Conservation (phyloP, 2,329 filamentous ascomycete genomes). For the Celoporthe dispersa region DNA sequence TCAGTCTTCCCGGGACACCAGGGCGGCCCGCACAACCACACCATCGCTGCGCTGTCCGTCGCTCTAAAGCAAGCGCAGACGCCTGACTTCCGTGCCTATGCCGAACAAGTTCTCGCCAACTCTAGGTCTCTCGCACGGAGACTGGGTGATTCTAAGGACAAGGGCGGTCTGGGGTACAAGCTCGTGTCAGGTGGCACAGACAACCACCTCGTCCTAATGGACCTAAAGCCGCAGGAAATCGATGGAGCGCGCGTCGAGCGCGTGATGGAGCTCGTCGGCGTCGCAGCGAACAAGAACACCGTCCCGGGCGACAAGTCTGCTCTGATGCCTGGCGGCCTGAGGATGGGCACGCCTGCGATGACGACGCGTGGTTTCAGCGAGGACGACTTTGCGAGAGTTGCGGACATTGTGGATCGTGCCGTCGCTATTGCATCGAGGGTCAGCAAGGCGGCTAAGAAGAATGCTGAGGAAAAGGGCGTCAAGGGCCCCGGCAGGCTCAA, state of each 20-base stretch:
- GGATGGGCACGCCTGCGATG: conserved; percentile 97
- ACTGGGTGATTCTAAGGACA: conserved; percentile 69
- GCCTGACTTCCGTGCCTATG: conserved; percentile 90
- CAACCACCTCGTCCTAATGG: conserved; percentile 92
- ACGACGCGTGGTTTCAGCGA: conserved; percentile 91
- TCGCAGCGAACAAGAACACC: conserved; percentile 99
- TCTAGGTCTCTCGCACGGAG: conserved; percentile 81
- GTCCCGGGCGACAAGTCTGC: conserved; percentile 95
- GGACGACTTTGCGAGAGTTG: conserved; percentile 85
- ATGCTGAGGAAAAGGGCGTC: conserved; percentile 68
- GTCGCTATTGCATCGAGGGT: conserved; percentile 79
- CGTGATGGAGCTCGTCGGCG: conserved; percentile 87
- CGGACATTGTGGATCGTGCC: conserved; percentile 82
- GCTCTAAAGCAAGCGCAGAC: conserved; percentile 92
- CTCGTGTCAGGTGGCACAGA: conserved; percentile 94
- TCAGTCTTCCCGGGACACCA: conserved; percentile 99
- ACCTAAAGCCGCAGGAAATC: conserved; percentile 85
- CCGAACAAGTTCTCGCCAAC: conserved; percentile 87
- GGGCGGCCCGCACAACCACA: conserved; percentile 98
- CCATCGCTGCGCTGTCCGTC: conserved; percentile 92
- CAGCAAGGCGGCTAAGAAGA: conserved; percentile 72
- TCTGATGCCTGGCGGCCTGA: conserved; percentile 87
- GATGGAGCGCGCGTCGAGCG: conserved; percentile 91
- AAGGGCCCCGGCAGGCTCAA: conserved; percentile 69
- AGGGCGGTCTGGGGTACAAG: conserved; percentile 80